phyloP scores from a whole-genome alignment of 495 filamentous ascomycete species.

The Saxophila tyrrhenica region DNA sequence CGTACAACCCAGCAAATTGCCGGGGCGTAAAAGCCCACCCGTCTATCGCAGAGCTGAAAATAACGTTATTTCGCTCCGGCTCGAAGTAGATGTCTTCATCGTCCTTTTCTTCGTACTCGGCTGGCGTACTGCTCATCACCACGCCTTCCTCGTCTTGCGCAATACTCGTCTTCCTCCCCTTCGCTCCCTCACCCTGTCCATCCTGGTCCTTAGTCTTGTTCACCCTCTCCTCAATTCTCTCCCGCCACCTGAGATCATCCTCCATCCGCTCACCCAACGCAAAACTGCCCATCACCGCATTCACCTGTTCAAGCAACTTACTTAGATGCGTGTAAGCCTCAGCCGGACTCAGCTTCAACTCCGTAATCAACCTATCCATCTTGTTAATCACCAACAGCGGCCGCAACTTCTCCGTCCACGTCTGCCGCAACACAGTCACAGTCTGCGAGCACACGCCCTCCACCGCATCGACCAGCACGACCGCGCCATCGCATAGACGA shows the following conservation, averaged over 20 bases:
- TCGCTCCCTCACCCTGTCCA: slow-evolving; percentile 26
- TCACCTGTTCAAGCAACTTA: slow-evolving; percentile 87
- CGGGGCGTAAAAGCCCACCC: slow-evolving; percentile 96
- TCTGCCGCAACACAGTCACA: slow-evolving; percentile 87
- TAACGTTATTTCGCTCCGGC: slow-evolving; percentile 96
- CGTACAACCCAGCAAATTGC: slow-evolving; percentile 88
- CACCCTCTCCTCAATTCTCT: slow-evolving; percentile 77
- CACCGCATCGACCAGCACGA: slow-evolving; percentile 94
- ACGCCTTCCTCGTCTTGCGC: slow-evolving; percentile 36
- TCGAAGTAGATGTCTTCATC: slow-evolving; percentile 98
- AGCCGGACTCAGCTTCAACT: slow-evolving; percentile 78
- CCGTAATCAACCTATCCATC: slow-evolving; percentile 85
- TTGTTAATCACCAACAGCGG: slow-evolving; percentile 96
- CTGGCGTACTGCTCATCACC: slow-evolving; percentile 23
- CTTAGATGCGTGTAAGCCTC: slow-evolving; percentile 88
- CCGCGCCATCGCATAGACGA: slow-evolving; percentile 83
- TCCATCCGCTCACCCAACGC: slow-evolving; percentile 98
- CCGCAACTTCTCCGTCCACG: slow-evolving; percentile 92
- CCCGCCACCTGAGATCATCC: slow-evolving; percentile 92
- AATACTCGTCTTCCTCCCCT: slow-evolving; percentile 2
- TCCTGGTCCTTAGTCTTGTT: slow-evolving; percentile 42
- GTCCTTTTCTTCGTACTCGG: slow-evolving; percentile 72
- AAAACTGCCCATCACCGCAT: slow-evolving; percentile 94
- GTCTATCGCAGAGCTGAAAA: slow-evolving; percentile 93
- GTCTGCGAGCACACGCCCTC: slow-evolving; percentile 98